Percentiles rank a stretch among this genome's conserved stretches.
These are phyloP conservation scores for Phytophthora megakarya DNA, from an alignment of 352 stramenopile genomes.

Conservation along the genomic window DNA sequence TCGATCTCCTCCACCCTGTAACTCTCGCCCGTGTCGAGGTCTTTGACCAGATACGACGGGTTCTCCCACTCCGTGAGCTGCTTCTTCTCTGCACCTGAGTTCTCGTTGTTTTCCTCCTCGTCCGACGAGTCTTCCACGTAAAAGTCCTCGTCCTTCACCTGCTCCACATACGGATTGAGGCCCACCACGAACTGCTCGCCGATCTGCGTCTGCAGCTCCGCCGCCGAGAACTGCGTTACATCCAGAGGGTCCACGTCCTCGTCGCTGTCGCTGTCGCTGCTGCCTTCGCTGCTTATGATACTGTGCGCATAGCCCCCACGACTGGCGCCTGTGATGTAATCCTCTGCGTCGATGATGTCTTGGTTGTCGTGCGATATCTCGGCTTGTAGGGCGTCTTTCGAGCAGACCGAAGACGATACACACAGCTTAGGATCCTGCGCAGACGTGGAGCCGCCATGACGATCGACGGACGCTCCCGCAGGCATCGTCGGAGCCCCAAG, in stretches of 20 bases:
- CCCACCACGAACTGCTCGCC: slow-evolving; percentile 42
- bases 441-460: slow-evolving; percentile 1
- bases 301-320: slow-evolving; percentile 28
- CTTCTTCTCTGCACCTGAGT: slow-evolving; percentile 25
- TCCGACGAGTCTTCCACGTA: slow-evolving; percentile 39
- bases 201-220: slow-evolving; percentile 36
- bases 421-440: slow-evolving; percentile 4
- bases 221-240: slow-evolving; percentile 33
- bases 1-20: slow-evolving; percentile 86
- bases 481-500: slow-evolving; percentile 32
- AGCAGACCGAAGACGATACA: neutral
- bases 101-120: slow-evolving; percentile 9
- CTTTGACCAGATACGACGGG: slow-evolving; percentile 80
- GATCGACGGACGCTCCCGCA: slow-evolving; percentile 20
- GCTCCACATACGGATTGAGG: slow-evolving; percentile 62
- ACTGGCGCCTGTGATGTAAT: slow-evolving; percentile 34
- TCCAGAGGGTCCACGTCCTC: slow-evolving; percentile 18
- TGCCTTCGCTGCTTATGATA: slow-evolving; percentile 38
- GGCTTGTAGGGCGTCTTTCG: neutral
- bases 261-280: slow-evolving; percentile 30
- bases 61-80: slow-evolving; percentile 70
- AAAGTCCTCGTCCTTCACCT: slow-evolving; percentile 44
- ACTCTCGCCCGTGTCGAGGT: slow-evolving; percentile 79
- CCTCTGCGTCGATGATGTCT: slow-evolving; percentile 22
- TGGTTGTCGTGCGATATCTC: slow-evolving; percentile 26